A percentile compares a stretch with the other conserved stretches of the same genome.
These are phyloP conservation scores for Penicillium nordicum DNA, from an alignment of 2,329 filamentous ascomycete genomes.

Conservation along the genomic window DNA sequence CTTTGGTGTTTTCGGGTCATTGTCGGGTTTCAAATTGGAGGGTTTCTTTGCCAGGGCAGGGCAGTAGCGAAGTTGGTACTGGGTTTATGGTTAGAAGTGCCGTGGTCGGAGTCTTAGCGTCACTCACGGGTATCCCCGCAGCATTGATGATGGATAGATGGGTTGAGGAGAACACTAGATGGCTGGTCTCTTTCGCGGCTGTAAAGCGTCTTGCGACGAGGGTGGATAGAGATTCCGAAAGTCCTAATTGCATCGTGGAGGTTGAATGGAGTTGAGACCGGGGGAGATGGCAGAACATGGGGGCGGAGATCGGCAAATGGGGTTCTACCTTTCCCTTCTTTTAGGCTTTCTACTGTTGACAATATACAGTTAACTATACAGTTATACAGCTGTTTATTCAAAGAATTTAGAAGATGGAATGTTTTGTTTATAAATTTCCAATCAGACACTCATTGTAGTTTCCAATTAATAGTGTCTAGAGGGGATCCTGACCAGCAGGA, in stretches of 20 bases:
- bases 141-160: slow-evolving; percentile 37
- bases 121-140: slow-evolving; percentile 35
- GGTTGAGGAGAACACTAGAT: slow-evolving; percentile 41
- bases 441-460: background rate
- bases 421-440: background rate
- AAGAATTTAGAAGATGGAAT: background rate
- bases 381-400: background rate
- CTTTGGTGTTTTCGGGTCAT: slow-evolving; percentile 27
- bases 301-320: background rate
- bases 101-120: background rate
- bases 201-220: slow-evolving; percentile 38
- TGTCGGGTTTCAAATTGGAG: slow-evolving; percentile 22
- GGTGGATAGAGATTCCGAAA: slow-evolving; percentile 35
- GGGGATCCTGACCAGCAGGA: slow-evolving; percentile 11
- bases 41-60: slow-evolving; percentile 48
- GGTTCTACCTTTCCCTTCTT: background rate
- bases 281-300: slow-evolving; percentile 8
- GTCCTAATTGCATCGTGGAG: slow-evolving; percentile 34
- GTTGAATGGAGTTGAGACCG: slow-evolving; percentile 1
- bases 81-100: background rate
- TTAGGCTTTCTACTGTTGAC: background rate
- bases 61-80: slow-evolving; percentile 51
- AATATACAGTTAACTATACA: background rate
- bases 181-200: slow-evolving; percentile 36
- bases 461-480: background rate